Base-by-base conservation (phyloP, 164 flowering plant genomes). In the Cinnamomum micranthum region DNA sequence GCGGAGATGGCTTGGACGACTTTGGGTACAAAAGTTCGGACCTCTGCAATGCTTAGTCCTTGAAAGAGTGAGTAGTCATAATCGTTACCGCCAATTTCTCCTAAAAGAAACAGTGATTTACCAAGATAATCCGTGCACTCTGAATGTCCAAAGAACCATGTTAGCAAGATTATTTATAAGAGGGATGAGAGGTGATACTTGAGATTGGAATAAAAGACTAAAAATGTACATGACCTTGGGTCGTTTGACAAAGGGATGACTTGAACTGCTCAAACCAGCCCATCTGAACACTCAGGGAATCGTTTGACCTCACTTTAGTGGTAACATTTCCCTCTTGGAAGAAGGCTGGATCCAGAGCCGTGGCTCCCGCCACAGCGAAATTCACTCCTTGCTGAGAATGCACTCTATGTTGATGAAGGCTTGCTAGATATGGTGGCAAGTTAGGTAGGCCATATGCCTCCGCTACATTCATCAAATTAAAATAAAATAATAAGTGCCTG, bases 291-390 rank as follows among this genome's bases (percentile, higher is more conserved):
- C 74, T 76, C 33, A 85, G 55, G 55, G 87, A 79, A 11, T 52
- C 28, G 24, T 78, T 80, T 10, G 31, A 24, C 62, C 62, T n/a
- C 71, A 65, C 3, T 1, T 31, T 7, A 64, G 17, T 47, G 2
- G 4, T 1, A 33, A 87, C 22, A 1, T 76, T 76, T 55, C 70
- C 81, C 20, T 77, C 76, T 7, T 62, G 19, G 64, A 76, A 84
- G 74, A 77, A 86, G 6, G 66, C 6, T 19, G 19, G n/a, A 55
- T 83, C 85, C 1, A 89, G 71, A 0, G 88, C 88, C 1, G 90
- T 86, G 2, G 93, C 89, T 63, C 93, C 93, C 0, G 70, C 84
- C 2, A 86, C 89, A 0, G 93, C 91, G 33, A 88, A 89, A 75
- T 89, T 89, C 66, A 87, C 84, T 7, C 90, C 89, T 0, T 59